Evolutionary conservation across 2,329 filamentous ascomycete species (phyloP).

Genomic region (Knoxdaviesia proteae): DNA sequence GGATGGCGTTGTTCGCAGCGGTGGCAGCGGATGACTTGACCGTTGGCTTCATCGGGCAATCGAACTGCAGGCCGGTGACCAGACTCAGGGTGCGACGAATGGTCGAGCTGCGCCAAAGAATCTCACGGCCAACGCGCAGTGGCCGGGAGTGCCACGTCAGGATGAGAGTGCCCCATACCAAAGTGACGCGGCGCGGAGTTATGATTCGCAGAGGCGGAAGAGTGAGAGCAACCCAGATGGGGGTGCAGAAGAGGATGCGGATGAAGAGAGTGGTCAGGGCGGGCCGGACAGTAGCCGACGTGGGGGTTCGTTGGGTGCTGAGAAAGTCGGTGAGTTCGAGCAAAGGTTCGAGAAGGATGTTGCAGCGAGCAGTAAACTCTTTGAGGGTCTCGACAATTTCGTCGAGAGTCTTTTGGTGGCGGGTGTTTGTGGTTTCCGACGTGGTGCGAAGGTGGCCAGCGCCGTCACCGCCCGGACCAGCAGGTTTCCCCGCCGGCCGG

Average conservation of each 20-base stretch:
- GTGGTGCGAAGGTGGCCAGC: conserved; percentile 20
- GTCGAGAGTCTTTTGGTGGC: conserved; percentile 83
- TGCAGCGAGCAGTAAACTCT: conserved; percentile 77
- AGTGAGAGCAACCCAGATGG: conserved; percentile 68
- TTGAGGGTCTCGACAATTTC: conserved; percentile 91
- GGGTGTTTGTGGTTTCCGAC: conserved; percentile 42
- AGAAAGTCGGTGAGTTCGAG: conserved; percentile 81
- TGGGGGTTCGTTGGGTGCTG: conserved; percentile 74
- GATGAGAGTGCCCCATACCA: conserved; percentile 70
- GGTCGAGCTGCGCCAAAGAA: conserved; percentile 72
- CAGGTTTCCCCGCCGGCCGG: conserved; percentile 6
- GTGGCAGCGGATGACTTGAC: conserved; percentile 5
- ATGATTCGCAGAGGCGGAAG: conserved; percentile 68
- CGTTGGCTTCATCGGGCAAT: conserved; percentile 19
- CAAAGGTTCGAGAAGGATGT: conserved; percentile 76
- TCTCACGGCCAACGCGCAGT: conserved; percentile 61
- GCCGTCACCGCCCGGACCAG: conserved; percentile 1
- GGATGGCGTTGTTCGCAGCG: conserved; percentile 4
- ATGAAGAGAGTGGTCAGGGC: conserved; percentile 79
- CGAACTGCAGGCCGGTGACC: conserved; percentile 64
- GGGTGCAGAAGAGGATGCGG: conserved; percentile 70
- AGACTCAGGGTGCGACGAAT: conserved; percentile 49
- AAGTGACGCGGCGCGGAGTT: conserved; percentile 62
- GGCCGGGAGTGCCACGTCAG: conserved; percentile 86
- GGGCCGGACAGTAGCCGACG: conserved; percentile 74